phyloP scores from a whole-genome alignment of 768 basidiomycete species.

The Mycena galericulata region DNA sequence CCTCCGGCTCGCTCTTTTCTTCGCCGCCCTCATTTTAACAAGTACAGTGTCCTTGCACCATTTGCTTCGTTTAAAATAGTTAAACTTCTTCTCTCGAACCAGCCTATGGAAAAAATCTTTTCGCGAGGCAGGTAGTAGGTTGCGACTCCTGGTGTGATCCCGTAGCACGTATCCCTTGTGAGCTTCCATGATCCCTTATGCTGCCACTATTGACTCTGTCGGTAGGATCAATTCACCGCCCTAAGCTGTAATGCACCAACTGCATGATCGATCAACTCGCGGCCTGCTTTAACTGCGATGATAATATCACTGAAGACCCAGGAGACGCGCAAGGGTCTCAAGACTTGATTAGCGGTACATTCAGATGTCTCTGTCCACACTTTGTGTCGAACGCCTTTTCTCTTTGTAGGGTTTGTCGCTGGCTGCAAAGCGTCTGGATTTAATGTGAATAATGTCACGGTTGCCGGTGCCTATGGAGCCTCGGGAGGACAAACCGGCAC shows the following conservation, averaged over 20 bases:
- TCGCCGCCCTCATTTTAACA: neutral
- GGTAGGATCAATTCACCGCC: neutral
- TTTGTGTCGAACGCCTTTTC: neutral
- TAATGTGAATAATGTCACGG: neutral
- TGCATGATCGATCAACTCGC: neutral
- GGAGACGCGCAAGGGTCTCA: neutral
- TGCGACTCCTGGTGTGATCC: neutral
- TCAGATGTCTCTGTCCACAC: neutral
- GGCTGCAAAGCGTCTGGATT: neutral
- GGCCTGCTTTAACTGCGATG: neutral
- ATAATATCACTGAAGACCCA: neutral
- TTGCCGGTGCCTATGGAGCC: neutral
- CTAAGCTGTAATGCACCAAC: neutral
- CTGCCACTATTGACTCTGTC: neutral
- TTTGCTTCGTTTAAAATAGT: neutral
- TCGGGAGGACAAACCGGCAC: neutral
- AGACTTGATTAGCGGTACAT: neutral
- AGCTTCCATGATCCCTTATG: neutral
- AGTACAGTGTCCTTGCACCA: neutral
- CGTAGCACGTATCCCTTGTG: neutral
- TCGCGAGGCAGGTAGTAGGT: neutral
- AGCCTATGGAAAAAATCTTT: neutral
- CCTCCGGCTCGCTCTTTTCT: neutral
- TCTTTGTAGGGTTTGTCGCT: neutral
- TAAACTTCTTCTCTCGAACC: neutral